Evolutionary conservation across 2,329 filamentous ascomycete species (phyloP), one percentile per base, ranked within the genome.

Genomic region (Akanthomyces lecanii): DNA sequence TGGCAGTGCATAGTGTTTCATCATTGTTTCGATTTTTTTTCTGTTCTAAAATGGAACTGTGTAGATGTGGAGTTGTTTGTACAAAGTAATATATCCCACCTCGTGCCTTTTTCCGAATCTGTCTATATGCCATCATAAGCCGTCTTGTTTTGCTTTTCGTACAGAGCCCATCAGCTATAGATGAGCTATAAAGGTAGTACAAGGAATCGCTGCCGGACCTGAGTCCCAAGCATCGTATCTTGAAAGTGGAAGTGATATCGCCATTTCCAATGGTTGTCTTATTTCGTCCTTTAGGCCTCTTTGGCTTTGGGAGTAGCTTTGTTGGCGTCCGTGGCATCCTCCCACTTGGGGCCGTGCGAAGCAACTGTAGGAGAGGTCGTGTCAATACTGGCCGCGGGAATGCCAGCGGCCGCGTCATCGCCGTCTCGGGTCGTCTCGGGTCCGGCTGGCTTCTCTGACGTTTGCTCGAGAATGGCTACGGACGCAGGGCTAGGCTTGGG

Each of bases 321-420:
- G 44, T 72, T 72, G 7, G 72, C 74, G 3, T 66, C 66, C 6
- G 70, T 71, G 7, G 71, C 72, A 62, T 75, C 73, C n/a, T 71
- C 66, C 66, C 65, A 69, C 64, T 67, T 66, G 6, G 56, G 52
- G 21, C 64, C 63, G 18, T 52, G 53, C 28, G 64, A 61, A 6
- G 65, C 64, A 6, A 63, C 65, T 5, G 54, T 50, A 18, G 63
- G 10, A 3, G 59, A 47, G 16, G 59, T 53, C 11, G 42, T 45
- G 28, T 47, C 51, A 6, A 53, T 28, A 52, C 64, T 65, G 21
- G 40, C 53, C 5, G 50, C 33, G 23, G 60, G 44, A 30, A 44
- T 40, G 21, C 16, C 52, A 14, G 40, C 18, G 5, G 40, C 38
- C 28, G 48, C 57, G 33, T 44, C 52, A 18, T 36, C 33, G 8